Evolutionary conservation across 371 early-diverging fungal genomes (phyloP).

Genomic region (Rhizopus sp.): DNA sequence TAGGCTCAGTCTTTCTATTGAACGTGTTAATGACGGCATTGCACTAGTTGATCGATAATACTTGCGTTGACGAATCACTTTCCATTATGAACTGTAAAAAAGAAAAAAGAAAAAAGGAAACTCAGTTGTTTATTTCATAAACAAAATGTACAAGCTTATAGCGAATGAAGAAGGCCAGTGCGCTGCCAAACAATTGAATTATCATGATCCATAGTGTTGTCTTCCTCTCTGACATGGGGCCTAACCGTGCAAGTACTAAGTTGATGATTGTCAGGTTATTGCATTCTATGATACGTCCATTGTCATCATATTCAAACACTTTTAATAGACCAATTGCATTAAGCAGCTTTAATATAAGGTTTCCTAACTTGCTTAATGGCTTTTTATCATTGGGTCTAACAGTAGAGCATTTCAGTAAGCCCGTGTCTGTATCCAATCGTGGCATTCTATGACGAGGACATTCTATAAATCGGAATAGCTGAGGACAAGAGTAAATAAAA

Average conservation of each 20-base stretch:
- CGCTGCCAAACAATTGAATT: slow-evolving; percentile 65
- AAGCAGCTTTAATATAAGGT: slow-evolving; percentile 37
- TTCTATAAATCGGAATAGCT: slow-evolving; percentile 91
- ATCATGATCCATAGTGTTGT: slow-evolving; percentile 60
- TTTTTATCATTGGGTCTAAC: slow-evolving; percentile 34
- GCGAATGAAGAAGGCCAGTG: slow-evolving; percentile 77
- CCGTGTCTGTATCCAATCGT: slow-evolving; percentile 57
- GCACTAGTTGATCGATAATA: no score
- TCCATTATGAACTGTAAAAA: not conserved
- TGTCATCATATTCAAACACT: slow-evolving; percentile 63
- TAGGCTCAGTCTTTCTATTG: not conserved
- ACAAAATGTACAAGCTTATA: slow-evolving; percentile 77
- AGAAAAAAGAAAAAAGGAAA: not conserved
- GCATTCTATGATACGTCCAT: slow-evolving; percentile 54
- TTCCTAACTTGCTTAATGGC: slow-evolving; percentile 38
- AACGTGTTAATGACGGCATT: no score
- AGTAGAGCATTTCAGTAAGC: slow-evolving; percentile 46
- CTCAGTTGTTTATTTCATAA: slow-evolving; percentile 42
- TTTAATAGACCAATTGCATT: slow-evolving; percentile 45
- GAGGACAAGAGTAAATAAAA: slow-evolving; percentile 94
- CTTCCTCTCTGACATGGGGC: slow-evolving; percentile 75
- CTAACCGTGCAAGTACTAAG: slow-evolving; percentile 75
- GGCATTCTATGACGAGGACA: slow-evolving; percentile 99
- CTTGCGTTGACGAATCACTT: no score
- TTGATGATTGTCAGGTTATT: slow-evolving; percentile 94